Percentiles rank a stretch among this genome's conserved stretches.
Evolutionary conservation across 2,329 filamentous ascomycete genomes (phyloP).

Genomic region (Phaeosphaeria sp.): DNA sequence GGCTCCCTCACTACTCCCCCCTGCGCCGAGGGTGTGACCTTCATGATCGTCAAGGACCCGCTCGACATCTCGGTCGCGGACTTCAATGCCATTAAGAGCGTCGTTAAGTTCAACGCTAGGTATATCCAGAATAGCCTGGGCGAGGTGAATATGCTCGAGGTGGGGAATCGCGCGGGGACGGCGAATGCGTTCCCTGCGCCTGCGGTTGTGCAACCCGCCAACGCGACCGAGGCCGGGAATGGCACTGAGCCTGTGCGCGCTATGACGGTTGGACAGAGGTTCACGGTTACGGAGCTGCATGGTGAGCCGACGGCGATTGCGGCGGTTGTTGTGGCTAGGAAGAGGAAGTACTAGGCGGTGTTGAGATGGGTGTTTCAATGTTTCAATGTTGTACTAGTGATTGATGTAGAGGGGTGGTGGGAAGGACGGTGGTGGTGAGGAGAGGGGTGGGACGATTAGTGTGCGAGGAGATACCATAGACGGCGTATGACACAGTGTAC

Average conservation of each 20-base stretch:
- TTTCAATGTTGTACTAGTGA: conserved; percentile 1
- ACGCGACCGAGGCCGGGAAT: not conserved
- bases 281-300: conserved; percentile 21
- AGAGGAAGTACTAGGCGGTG: conserved; percentile 5
- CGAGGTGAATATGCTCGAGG: conserved; percentile 51
- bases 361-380: not conserved
- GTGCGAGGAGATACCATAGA: not conserved
- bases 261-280: conserved; percentile 15
- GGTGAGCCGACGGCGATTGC: conserved; percentile 9
- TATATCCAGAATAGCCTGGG: conserved; percentile 61
- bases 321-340: conserved; percentile 3
- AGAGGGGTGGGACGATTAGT: not conserved
- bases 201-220: not conserved
- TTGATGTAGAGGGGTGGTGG: not conserved
- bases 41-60: conserved; percentile 59
- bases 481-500: not conserved
- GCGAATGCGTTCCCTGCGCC: conserved; percentile 2
- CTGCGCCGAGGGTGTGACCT: conserved; percentile 64
- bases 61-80: conserved; percentile 58
- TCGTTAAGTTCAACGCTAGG: conserved; percentile 63
- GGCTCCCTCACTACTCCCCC: conserved; percentile 70
- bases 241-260: not conserved
- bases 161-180: conserved; percentile 19
- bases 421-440: not conserved
- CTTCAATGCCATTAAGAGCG: conserved; percentile 60